A percentile compares a stretch with the other conserved stretches of the same genome.
These are phyloP conservation scores for Ophiocytium majus DNA, from an alignment of 352 stramenopile genomes.

Conservation along the genomic window DNA sequence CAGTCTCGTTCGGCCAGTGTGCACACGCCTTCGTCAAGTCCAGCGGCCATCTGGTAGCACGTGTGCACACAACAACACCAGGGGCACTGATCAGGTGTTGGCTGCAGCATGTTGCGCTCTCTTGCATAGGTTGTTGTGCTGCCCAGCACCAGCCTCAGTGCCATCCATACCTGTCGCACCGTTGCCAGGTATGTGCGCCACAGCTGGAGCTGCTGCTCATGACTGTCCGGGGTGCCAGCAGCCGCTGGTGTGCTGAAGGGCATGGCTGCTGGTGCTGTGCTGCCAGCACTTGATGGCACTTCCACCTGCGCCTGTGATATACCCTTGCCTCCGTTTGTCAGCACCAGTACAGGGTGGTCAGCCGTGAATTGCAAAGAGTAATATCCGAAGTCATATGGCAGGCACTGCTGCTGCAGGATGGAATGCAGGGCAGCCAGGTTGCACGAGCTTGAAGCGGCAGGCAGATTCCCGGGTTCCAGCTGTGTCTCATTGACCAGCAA, in stretches of 20 bases:
- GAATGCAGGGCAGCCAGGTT: slow-evolving; percentile 43
- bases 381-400: slow-evolving; percentile 52
- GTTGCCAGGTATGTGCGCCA: slow-evolving; percentile 12
- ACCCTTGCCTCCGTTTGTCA: neutral
- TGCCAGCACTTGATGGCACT: neutral
- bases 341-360: slow-evolving; percentile 41
- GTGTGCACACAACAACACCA: no score
- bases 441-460: neutral
- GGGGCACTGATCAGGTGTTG: no score
- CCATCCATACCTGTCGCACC: slow-evolving; percentile 18
- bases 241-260: neutral
- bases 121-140: no score
- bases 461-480: slow-evolving; percentile 31
- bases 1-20: slow-evolving; percentile 44
- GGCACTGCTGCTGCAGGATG: slow-evolving; percentile 35
- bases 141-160: no score
- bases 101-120: no score
- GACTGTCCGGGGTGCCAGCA: no score
- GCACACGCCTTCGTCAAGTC: slow-evolving; percentile 10
- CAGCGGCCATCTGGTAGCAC: no score
- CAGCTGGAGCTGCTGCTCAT: neutral
- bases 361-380: slow-evolving; percentile 51
- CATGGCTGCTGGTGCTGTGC: no score
- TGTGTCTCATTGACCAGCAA: slow-evolving; percentile 44
- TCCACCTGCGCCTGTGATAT: neutral